phyloP scores from a whole-genome alignment of 768 basidiomycete species.

The Trametes gibbosa region DNA sequence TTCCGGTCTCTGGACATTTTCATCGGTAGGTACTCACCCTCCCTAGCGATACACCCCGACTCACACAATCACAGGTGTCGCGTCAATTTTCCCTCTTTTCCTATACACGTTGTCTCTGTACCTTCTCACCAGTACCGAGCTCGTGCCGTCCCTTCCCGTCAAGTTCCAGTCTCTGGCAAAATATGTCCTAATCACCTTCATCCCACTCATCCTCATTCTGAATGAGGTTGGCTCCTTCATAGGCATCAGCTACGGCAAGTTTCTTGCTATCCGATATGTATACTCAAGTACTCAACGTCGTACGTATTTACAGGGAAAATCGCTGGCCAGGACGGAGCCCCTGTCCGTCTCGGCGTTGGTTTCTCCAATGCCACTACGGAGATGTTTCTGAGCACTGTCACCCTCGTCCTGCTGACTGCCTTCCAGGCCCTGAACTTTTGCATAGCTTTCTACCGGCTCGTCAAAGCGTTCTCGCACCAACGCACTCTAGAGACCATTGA shows the following conservation, averaged over 20 bases:
- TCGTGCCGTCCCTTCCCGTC: conserved; percentile 51
- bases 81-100: conserved; percentile 65
- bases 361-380: conserved; percentile 39
- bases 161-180: conserved; percentile 45
- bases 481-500: conserved; percentile 46
- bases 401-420: conserved; percentile 55
- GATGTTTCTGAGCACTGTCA: conserved; percentile 60
- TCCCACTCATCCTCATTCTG: conserved; percentile 52
- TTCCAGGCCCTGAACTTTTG: conserved; percentile 60
- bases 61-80: conserved; percentile 34
- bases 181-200: conserved; percentile 46
- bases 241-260: conserved; percentile 55
- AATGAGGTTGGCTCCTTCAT: conserved; percentile 67
- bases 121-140: conserved; percentile 49
- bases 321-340: not conserved
- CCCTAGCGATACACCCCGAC: not conserved
- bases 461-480: conserved; percentile 47
- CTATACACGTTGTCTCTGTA: conserved; percentile 63
- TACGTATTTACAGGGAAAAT: conserved; percentile 3
- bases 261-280: not conserved
- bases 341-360: conserved; percentile 33
- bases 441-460: conserved; percentile 57
- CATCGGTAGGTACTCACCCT: conserved; percentile 47
- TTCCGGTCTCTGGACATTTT: conserved; percentile 58
- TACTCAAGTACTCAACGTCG: not conserved